Conservation (phyloP, 1,284 basidiomycete species). For the Earliella scabrosa region DNA sequence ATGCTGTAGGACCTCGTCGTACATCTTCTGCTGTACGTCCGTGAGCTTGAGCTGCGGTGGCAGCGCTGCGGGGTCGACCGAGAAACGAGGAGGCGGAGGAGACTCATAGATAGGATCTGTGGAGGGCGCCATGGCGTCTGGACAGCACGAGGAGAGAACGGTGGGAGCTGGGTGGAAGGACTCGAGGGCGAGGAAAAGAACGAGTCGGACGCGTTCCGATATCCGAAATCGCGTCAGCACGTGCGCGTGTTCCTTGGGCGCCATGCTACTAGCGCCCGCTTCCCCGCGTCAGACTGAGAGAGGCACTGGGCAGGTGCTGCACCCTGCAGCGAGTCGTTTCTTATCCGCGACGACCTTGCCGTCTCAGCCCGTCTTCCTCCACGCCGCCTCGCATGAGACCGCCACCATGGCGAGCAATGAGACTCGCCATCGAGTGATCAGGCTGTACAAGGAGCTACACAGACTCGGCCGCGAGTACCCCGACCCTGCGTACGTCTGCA, state of each 20-base stretch:
- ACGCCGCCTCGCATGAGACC: constrained; percentile 9
- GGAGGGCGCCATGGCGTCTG: background rate
- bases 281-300: too few species aligned
- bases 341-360: too few species aligned
- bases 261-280: too few species aligned
- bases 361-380: background rate
- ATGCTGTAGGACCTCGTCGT: constrained; percentile 60
- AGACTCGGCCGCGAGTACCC: constrained; percentile 79
- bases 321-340: too few species aligned
- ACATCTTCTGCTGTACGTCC: constrained; percentile 53
- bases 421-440: constrained; percentile 61
- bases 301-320: too few species aligned
- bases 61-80: constrained; percentile 18
- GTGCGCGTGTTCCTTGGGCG: background rate
- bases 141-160: background rate
- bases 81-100: constrained; percentile 18
- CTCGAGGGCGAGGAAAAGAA: background rate
- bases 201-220: background rate
- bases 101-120: constrained; percentile 22
- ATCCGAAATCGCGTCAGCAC: background rate
- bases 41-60: constrained; percentile 38
- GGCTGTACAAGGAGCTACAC: constrained; percentile 80
- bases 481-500: constrained; percentile 65
- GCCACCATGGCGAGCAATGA: constrained; percentile 37
- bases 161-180: too few species aligned